Percentiles rank a stretch among this genome's conserved stretches.
phyloP scores from a whole-genome alignment of 768 basidiomycete genomes.

The Lactarius vividus region DNA sequence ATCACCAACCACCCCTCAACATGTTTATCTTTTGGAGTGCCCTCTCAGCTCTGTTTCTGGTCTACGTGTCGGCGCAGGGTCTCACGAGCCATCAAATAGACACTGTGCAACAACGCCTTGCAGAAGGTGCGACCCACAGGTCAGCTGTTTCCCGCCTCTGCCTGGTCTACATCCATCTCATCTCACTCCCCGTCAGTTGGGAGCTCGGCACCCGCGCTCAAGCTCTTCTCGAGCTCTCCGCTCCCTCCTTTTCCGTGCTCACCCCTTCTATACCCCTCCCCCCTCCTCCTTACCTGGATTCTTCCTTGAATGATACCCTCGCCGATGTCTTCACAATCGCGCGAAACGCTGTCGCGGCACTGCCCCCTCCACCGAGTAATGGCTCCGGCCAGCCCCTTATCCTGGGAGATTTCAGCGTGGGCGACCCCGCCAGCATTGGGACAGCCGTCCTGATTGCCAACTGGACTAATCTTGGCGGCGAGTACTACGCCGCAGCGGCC shows the following conservation, averaged over 20 bases:
- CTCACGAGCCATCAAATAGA: constrained; percentile 38
- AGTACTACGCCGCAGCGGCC: constrained; percentile 64
- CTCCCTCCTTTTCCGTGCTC: constrained; percentile 47
- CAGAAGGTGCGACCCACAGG: constrained; percentile 45
- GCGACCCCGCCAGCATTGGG: constrained; percentile 76
- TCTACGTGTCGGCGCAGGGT: constrained; percentile 33
- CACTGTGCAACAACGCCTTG: constrained; percentile 38
- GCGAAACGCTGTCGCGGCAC: constrained; percentile 46
- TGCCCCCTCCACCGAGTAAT: constrained; percentile 43
- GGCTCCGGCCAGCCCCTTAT: constrained; percentile 54
- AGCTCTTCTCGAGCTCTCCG: constrained; percentile 50
- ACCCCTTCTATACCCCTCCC: constrained; percentile 34
- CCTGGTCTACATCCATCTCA: neutral
- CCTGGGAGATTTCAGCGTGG: constrained; percentile 57
- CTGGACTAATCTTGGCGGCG: constrained; percentile 46
- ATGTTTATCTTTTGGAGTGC: neutral
- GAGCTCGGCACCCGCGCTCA: constrained; percentile 53
- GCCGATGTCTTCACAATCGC: constrained; percentile 58
- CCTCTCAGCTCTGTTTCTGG: neutral
- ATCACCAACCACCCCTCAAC: neutral
- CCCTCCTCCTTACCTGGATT: constrained; percentile 30
- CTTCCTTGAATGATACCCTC: constrained; percentile 37
- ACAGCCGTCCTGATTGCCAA: constrained; percentile 62
- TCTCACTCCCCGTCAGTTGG: constrained; percentile 43
- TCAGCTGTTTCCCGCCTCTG: constrained; percentile 20